These are phyloP conservation scores for Novymonas esmeraldas DNA, from an alignment of 208 protist genomes.

Conservation along the genomic window DNA sequence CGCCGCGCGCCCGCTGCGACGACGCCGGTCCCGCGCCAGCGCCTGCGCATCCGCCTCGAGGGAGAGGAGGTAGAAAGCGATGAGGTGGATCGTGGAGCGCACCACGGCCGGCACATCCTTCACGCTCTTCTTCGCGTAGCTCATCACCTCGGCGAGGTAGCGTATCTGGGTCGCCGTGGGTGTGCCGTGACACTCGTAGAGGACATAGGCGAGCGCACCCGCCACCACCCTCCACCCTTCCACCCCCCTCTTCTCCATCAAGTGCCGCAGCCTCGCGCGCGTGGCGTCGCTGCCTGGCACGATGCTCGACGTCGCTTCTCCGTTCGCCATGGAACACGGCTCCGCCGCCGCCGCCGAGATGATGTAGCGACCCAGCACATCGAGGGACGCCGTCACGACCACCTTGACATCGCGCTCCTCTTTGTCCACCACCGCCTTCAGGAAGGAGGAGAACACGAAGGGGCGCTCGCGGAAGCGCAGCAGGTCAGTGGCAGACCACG, in stretches of 20 bases:
- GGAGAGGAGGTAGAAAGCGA: slow-evolving; percentile 69
- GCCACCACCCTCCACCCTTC: slow-evolving; percentile 15
- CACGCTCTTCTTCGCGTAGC: slow-evolving; percentile 12
- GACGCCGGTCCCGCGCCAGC: slow-evolving; percentile 13
- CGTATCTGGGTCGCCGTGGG: slow-evolving; percentile 12
- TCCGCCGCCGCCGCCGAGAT: slow-evolving; percentile 7
- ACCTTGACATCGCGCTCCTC: slow-evolving; percentile 34
- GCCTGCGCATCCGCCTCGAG: slow-evolving; percentile 67
- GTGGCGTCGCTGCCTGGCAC: slow-evolving; percentile 4
- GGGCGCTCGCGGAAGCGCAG: slow-evolving; percentile 34
- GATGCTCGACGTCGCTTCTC: background rate
- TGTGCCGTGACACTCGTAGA: slow-evolving; percentile 26
- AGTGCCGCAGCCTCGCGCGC: slow-evolving; percentile 12
- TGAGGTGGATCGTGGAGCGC: slow-evolving; percentile 30
- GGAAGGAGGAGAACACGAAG: slow-evolving; percentile 36
- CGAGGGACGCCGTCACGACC: slow-evolving; percentile 26
- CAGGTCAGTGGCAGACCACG: slow-evolving; percentile 36
- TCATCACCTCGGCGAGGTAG: slow-evolving; percentile 23
- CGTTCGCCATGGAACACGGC: background rate
- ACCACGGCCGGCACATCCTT: slow-evolving; percentile 21
- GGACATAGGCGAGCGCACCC: slow-evolving; percentile 25
- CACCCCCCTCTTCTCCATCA: slow-evolving; percentile 24
- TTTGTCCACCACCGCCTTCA: slow-evolving; percentile 31
- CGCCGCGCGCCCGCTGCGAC: slow-evolving; percentile 7
- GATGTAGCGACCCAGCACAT: slow-evolving; percentile 32